Percentiles rank a stretch among this genome's conserved stretches.
Evolutionary conservation across 257 asterid species (phyloP).

Genomic region (Solanum neorickii): DNA sequence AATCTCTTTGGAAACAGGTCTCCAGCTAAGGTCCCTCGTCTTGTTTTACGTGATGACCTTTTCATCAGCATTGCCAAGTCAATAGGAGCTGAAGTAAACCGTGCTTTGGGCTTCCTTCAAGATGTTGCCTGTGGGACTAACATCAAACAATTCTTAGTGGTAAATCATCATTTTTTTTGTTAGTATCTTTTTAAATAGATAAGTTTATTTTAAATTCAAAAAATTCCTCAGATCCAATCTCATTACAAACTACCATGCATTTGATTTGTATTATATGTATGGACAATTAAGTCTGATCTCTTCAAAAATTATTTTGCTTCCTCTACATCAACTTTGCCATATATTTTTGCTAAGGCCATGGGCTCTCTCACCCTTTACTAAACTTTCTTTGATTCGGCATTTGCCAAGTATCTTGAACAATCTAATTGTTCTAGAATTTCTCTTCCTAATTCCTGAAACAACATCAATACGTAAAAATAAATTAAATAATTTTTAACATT

Average conservation of each 20-base stretch:
- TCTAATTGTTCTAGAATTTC: background rate
- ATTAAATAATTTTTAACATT: too few species aligned
- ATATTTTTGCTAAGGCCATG: background rate
- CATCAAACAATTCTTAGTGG: slow-evolving; percentile 54
- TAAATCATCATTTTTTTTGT: slow-evolving; percentile 1
- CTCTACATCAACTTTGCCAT: background rate
- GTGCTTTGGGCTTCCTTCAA: slow-evolving; percentile 40
- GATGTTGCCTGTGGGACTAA: slow-evolving; percentile 51
- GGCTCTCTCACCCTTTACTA: background rate
- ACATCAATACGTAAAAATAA: background rate
- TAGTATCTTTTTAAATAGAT: background rate
- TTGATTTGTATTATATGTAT: background rate
- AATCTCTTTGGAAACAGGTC: slow-evolving; percentile 23
- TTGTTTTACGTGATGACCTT: slow-evolving; percentile 43
- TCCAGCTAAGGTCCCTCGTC: slow-evolving; percentile 42
- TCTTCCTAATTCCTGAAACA: background rate
- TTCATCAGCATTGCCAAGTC: slow-evolving; percentile 44
- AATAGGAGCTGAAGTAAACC: slow-evolving; percentile 46
- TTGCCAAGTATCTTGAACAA: background rate
- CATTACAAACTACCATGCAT: background rate
- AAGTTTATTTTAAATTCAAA: background rate
- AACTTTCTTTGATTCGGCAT: background rate
- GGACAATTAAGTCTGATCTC: background rate
- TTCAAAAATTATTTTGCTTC: background rate
- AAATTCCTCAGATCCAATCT: background rate